Percentiles rank a stretch among this genome's conserved stretches.
Conservation (phyloP, 1,284 basidiomycete genomes). For the Singerocomus rubriflavus region DNA sequence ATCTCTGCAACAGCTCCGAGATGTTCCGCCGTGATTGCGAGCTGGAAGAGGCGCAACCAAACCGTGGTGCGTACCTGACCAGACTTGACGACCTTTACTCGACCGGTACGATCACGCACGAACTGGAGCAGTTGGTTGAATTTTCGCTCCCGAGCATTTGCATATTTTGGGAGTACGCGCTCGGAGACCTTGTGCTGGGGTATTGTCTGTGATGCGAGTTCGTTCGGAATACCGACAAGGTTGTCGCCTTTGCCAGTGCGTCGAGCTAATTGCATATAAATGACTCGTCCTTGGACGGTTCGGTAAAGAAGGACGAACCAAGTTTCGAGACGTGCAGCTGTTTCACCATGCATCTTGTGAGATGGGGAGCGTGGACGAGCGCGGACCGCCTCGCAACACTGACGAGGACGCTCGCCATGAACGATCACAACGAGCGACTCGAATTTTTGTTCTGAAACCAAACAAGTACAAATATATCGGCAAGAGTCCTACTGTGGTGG, state of each 20-base stretch:
- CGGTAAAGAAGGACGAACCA: slow-evolving; percentile 16
- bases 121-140: slow-evolving; percentile 28
- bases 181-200: neutral
- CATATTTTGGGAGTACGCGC: neutral
- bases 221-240: slow-evolving; percentile 10
- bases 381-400: slow-evolving; percentile 12
- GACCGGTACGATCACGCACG: slow-evolving; percentile 30
- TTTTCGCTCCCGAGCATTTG: slow-evolving; percentile 19
- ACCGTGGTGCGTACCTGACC: slow-evolving; percentile 31
- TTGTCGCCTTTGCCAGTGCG: slow-evolving; percentile 4
- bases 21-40: slow-evolving; percentile 46
- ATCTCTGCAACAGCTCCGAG: slow-evolving; percentile 42
- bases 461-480: slow-evolving; percentile 19
- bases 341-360: slow-evolving; percentile 8
- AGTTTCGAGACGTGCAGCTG: slow-evolving; percentile 19
- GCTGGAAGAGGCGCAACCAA: slow-evolving; percentile 49
- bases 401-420: slow-evolving; percentile 20
- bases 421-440: neutral
- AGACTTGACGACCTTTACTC: slow-evolving; percentile 26
- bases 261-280: slow-evolving; percentile 14
- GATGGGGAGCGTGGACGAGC: neutral
- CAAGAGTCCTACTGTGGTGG: too few species aligned
- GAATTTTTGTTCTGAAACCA: slow-evolving; percentile 5
- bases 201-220: neutral
- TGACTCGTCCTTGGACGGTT: neutral